Base-by-base conservation (phyloP, 345 rosid species). In the Gossypium mustelinum region DNA sequence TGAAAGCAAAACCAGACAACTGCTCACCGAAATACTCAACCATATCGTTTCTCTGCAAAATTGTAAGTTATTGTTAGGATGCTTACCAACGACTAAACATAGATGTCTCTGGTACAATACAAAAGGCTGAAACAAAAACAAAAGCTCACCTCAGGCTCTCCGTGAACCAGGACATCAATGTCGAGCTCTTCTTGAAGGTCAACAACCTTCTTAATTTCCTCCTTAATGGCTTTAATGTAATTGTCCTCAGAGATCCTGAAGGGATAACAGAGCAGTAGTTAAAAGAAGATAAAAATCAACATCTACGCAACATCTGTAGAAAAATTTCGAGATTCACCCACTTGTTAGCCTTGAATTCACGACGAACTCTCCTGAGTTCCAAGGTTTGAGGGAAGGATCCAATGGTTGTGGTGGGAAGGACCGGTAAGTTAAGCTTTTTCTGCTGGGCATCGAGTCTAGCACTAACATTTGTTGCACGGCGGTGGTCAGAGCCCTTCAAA, bases 21-120 rank as follows among this genome's bases (percentile, higher is more conserved):
- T 94, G 98, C 87, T 92, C 97, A 57, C 98, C 98, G 41, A 92
- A 94, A 92, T 94, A 94, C 84, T 94, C 98, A 83, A 94, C 98
- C 98, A 94, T 94, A 76, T 92, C 97, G 67, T 94, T 94, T 78
- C 98, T 94, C 98, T 94, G 59, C 88, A 85, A 61, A 16, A 54
- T 82, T 59, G 8, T 1, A 17, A 51, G 16, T 29, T 39, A 3
- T 68, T 3, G 10, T 52, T 44, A 51, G 64, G 16, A 39, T 20
- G 12, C 44, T 14, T 44, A 5, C 18, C 29, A n/a, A 18, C 14
- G 16, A 47, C 13, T 22, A 63, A 34, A 10, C 47, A 63, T n/a
- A 61, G 20, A 61, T 9, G 61, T 24, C 73, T 79, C 73, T 24
- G 22, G 2, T 51, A 58, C 47, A 9, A 47, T 58, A 45, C 52